phyloP scores from a whole-genome alignment of 176 grass and related monocot species.

The Oryza meyeriana region DNA sequence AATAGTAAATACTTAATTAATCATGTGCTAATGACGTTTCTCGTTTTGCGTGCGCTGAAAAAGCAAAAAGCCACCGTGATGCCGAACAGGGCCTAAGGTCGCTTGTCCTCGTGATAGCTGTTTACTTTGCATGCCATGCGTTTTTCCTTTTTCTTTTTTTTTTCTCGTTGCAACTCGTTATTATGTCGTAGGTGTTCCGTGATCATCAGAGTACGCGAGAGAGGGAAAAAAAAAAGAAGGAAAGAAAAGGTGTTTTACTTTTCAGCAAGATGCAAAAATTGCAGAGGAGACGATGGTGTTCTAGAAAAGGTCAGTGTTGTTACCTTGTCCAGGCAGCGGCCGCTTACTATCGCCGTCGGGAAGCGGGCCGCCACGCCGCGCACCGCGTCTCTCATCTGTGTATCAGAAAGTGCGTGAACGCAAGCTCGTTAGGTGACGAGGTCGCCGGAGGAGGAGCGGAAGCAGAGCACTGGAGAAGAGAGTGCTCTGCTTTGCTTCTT shows the following conservation, averaged over 20 bases:
- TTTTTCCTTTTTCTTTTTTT: not conserved
- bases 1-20: no score
- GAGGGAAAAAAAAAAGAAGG: not conserved
- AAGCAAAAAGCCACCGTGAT: no score
- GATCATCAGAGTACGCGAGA: not conserved
- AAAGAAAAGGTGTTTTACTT: not conserved
- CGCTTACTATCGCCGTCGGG: conserved; percentile 80
- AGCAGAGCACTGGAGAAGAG: not conserved
- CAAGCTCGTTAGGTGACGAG: not conserved
- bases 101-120: not conserved
- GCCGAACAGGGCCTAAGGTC: no score
- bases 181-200: no score
- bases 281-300: no score
- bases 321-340: conserved; percentile 73
- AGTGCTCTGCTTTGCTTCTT: conserved; percentile 22
- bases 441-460: not conserved
- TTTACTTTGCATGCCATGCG: not conserved
- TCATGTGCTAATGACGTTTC: no score
- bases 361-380: conserved; percentile 56
- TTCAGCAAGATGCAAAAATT: not conserved
- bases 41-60: no score
- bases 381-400: conserved; percentile 71
- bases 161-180: not conserved
- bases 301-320: not conserved
- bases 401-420: not conserved